Evolutionary conservation across 225 moss, liverwort and hornwort genomes (phyloP).

Genomic region (Anthoceros angustus): DNA sequence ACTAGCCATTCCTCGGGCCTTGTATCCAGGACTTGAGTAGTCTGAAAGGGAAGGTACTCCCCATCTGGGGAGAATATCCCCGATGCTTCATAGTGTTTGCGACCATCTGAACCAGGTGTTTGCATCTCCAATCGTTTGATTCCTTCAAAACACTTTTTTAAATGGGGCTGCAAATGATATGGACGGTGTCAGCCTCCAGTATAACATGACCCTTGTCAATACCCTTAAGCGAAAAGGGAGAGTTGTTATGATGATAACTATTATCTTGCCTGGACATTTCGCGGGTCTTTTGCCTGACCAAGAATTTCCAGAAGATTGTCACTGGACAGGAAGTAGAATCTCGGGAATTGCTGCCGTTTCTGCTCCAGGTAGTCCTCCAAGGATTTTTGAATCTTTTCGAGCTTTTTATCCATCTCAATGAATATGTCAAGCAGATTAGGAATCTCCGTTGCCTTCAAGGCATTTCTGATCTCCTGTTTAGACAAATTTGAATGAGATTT

Average conservation of each 20-base stretch:
- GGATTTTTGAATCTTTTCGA: constrained; percentile 61
- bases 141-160: constrained; percentile 73
- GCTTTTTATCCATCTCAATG: constrained; percentile 23
- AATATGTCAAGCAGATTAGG: constrained; percentile 31
- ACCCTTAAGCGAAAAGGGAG: background rate
- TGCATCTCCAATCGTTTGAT: constrained; percentile 58
- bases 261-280: constrained; percentile 43
- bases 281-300: constrained; percentile 71
- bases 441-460: constrained; percentile 40
- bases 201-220: background rate
- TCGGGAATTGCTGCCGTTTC: constrained; percentile 67
- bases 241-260: background rate
- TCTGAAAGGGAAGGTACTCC: constrained; percentile 41
- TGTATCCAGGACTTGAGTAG: constrained; percentile 42
- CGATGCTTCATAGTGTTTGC: constrained; percentile 49
- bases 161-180: constrained; percentile 31
- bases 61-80: constrained; percentile 74
- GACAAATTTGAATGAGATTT: background rate
- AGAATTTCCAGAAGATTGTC: constrained; percentile 71
- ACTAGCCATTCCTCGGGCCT: constrained; percentile 79
- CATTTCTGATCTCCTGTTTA: constrained; percentile 33
- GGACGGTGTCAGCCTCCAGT: background rate
- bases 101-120: constrained; percentile 43
- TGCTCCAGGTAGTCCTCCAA: constrained; percentile 57
- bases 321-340: constrained; percentile 65